Percentiles rank a stretch among this genome's conserved stretches.
Conservation (phyloP, 2,329 filamentous ascomycete species). For the Ascochyta viciae-villosae region DNA sequence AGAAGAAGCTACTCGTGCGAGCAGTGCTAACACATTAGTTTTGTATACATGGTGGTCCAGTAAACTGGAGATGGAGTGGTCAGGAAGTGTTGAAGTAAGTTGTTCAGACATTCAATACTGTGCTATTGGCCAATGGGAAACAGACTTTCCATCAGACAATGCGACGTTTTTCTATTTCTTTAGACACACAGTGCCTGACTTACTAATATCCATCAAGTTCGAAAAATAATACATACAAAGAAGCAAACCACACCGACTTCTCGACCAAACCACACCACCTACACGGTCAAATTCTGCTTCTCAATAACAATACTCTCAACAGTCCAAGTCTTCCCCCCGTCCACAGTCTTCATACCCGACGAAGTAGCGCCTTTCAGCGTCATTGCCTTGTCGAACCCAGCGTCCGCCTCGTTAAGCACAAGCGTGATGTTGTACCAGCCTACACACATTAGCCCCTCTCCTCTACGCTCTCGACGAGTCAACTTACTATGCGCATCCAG, state of each 20-base stretch:
- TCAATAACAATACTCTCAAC: constrained; percentile 16
- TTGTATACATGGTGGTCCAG: no score
- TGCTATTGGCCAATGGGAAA: no score
- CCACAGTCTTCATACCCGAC: constrained; percentile 1
- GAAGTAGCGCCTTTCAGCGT: constrained; percentile 2
- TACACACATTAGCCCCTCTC: background rate
- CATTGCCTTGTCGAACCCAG: constrained; percentile 8
- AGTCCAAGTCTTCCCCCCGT: constrained; percentile 22
- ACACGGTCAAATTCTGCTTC: constrained; percentile 7
- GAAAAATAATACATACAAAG: background rate
- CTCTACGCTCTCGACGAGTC: background rate
- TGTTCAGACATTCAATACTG: no score
- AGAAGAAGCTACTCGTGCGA: no score
- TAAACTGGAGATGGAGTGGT: no score
- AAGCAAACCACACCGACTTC: background rate
- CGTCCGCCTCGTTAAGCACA: constrained; percentile 11
- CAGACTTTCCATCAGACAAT: no score
- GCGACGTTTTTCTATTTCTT: no score
- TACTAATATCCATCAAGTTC: no score
- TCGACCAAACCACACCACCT: background rate
- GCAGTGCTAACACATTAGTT: no score
- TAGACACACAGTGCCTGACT: no score
- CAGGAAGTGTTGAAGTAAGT: no score
- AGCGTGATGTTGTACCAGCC: constrained; percentile 17
- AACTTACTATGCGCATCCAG: constrained; percentile 9